Evolutionary conservation across 495 filamentous ascomycete genomes (phyloP), one percentile per base, ranked within the genome.

Genomic region (Aspergillus indologenus): DNA sequence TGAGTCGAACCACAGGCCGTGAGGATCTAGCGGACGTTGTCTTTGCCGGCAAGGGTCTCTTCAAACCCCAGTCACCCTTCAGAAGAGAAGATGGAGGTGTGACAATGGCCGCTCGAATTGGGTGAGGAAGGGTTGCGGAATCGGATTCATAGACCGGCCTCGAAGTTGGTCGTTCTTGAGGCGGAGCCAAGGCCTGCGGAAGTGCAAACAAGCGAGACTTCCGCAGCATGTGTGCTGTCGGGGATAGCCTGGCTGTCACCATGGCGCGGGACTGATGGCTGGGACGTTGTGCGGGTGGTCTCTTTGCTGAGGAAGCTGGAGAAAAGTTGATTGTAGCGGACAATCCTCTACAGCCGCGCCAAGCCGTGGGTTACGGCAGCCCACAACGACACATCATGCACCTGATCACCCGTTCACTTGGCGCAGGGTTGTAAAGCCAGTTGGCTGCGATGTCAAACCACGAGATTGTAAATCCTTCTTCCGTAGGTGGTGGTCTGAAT

Each of bases 21-120:
- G 82, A 83, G 9, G 88, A 84, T 57, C 82, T 86, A 12, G 73
- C 68, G 0, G 83, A 86, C 1, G 90, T 96, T 7, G 87, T 84
- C 66, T 84, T 85, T 9, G 85, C 70, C 2, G 94, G 94, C 0
- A 98, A 75, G 9, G 90, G 79, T 42, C 95, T 80, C 73, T 99
- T 99, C 61, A 98, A 76, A 22, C 94, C 94, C 95, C 94, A 99
- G 67, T 98, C 94, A 20, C 94, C 94, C 61, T 82, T 80, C 20
- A 74, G 68, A 34, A 90, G 81, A n/a, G 93, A 92, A 21, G 87
- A 81, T 6, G 72, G 66, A 2, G 91, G 87, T 1, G 92, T 96
- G 18, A 90, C 87, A 67, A 99, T 90, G 61, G 90, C 82, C 61
- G 91, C 90, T 67, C 89, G 83, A 57, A 84, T 91, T n/a, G 94